These are phyloP conservation scores for Fusarium tricinctum DNA, from an alignment of 2,329 filamentous ascomycete genomes.

Conservation along the genomic window DNA sequence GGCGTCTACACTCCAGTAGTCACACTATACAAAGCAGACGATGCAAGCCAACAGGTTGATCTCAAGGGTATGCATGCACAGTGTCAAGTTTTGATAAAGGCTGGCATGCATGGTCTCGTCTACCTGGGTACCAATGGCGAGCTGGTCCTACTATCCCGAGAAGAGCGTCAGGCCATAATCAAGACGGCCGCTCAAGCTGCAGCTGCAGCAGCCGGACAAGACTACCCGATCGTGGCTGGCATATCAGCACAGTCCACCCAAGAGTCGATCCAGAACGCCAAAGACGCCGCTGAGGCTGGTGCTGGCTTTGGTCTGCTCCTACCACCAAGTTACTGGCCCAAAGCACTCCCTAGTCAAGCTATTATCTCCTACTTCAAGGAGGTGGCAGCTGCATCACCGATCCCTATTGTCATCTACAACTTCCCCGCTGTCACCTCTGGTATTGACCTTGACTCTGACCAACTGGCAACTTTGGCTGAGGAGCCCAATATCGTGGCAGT, in stretches of 20 bases:
- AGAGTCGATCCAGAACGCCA: slow-evolving; percentile 75
- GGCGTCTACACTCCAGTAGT: slow-evolving; percentile 64
- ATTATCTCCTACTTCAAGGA: slow-evolving; percentile 76
- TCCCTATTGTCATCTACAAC: slow-evolving; percentile 78
- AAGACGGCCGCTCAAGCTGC: slow-evolving; percentile 56
- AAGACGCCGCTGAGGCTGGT: slow-evolving; percentile 75
- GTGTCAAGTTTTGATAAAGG: slow-evolving; percentile 58
- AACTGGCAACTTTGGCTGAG: slow-evolving; percentile 68
- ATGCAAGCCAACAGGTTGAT: slow-evolving; percentile 58
- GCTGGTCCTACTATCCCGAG: slow-evolving; percentile 57
- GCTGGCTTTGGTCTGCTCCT: slow-evolving; percentile 81
- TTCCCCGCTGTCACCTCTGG: slow-evolving; percentile 75
- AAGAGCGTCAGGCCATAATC: slow-evolving; percentile 60
- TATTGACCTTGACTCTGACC: slow-evolving; percentile 74
- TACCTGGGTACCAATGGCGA: slow-evolving; percentile 64
- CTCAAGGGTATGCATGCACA: slow-evolving; percentile 61
- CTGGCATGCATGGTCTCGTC: slow-evolving; percentile 62
- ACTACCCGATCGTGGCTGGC: slow-evolving; percentile 61
- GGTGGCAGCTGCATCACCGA: slow-evolving; percentile 71
- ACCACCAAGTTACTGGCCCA: slow-evolving; percentile 80
- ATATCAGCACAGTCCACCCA: slow-evolving; percentile 66
- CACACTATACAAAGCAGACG: slow-evolving; percentile 60
- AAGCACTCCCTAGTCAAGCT: slow-evolving; percentile 62
- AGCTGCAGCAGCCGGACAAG: slow-evolving; percentile 51
- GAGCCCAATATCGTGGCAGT: slow-evolving; percentile 77